Evolutionary conservation across 169 alveolate genomes (phyloP), one percentile per base, ranked within the genome.

Genomic region (Cryptosporidium sp.): DNA sequence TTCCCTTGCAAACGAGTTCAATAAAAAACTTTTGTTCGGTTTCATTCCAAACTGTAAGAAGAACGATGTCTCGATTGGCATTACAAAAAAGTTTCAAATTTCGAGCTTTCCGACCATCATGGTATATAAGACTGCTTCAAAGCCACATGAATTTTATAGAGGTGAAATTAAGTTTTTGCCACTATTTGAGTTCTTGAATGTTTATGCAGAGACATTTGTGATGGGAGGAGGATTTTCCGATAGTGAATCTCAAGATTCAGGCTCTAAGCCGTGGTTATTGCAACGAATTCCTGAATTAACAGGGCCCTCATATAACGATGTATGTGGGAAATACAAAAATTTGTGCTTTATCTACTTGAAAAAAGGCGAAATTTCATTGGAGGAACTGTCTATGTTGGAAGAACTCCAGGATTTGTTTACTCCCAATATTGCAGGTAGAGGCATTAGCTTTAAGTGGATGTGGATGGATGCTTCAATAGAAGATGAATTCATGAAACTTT

Each of bases 141-240:
- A 93, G 52, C 96, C 94, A 62, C 94, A 95, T 7, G 93, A 92
- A 85, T 91, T 93, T 18, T 98, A 95, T 93, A 95, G 92, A 29
- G 99, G 99, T 37, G 97, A 95, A 50, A 92, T 94, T 69, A 94
- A 95, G 58, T 98, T 93, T 85, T 85, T 91, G 61, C 93, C 91
- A 37, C 92, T 98, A 92, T 96, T 96, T 80, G 98, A 98, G 74
- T 98, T 97, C 97, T 96, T 98, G 14, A 98, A 98, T 86, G 96
- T 98, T 21, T 96, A 96, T 91, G 93, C 98, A 50, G 99, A 98
- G 86, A 96, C 99, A 7, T 98, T 97, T 94, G 98, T 97, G 33
- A 94, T 96, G 69, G 99, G 99, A 48, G 98, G 98, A 12, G 98
- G 98, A 35, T 93, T 94, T 84, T 94, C 96, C 31, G 96, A 93